Evolutionary conservation across 1,284 basidiomycete genomes (phyloP).

Genomic region (Porogramme epimiltina): DNA sequence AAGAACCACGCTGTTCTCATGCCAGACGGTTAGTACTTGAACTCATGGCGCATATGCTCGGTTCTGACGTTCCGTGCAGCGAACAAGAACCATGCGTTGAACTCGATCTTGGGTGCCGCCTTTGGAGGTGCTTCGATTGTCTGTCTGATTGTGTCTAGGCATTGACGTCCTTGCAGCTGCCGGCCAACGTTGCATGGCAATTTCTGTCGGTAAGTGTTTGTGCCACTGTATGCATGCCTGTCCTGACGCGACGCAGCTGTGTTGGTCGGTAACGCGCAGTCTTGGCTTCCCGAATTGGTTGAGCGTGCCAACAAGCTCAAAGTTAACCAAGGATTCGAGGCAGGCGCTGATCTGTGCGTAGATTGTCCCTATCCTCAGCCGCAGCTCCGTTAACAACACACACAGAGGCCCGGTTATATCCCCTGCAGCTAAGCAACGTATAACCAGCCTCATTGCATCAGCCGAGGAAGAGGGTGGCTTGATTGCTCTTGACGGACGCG

Average conservation of each 20-base stretch:
- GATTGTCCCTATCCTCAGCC: too few relatives aligned
- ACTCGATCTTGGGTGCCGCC: conserved; percentile 93
- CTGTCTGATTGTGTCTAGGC: conserved; percentile 35
- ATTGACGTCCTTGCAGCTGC: conserved; percentile 66
- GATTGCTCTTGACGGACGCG: conserved; percentile 87
- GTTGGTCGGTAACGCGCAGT: conserved; percentile 81
- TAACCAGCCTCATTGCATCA: conserved; percentile 79
- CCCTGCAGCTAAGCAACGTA: conserved; percentile 80
- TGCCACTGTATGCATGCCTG: not conserved
- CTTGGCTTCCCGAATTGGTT: conserved; percentile 87
- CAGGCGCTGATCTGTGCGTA: conserved; percentile 81
- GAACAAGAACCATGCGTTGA: conserved; percentile 92
- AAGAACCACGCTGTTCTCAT: conserved; percentile 97
- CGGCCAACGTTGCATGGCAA: conserved; percentile 95
- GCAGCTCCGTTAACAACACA: not conserved
- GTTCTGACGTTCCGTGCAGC: conserved; percentile 47
- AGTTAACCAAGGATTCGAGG: conserved; percentile 91
- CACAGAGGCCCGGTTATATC: conserved; percentile 93
- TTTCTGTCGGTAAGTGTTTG: conserved; percentile 71
- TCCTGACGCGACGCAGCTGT: conserved; percentile 54
- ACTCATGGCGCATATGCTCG: not conserved
- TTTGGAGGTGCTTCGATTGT: conserved; percentile 71
- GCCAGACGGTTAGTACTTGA: conserved; percentile 75
- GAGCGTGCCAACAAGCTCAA: conserved; percentile 83
- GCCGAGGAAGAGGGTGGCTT: conserved; percentile 86